Percentiles rank a stretch among this genome's conserved stretches.
Evolutionary conservation across 169 alveolate species (phyloP).

Genomic region (Gregarina niphandrodes): DNA sequence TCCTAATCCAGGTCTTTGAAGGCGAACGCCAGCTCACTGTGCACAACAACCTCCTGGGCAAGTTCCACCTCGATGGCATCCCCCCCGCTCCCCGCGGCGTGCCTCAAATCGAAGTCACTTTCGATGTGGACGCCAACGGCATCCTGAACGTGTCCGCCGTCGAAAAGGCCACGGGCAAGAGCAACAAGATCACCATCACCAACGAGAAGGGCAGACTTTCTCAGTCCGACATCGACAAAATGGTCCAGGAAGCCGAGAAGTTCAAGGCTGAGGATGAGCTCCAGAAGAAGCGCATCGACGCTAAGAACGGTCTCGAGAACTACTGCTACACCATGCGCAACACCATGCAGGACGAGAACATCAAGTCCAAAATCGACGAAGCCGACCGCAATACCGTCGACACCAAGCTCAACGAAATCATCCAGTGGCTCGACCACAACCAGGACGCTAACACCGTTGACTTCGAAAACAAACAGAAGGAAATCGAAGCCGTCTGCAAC

Average conservation of each 20-base stretch:
- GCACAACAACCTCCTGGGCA: slow-evolving; percentile 79
- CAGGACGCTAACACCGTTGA: slow-evolving; percentile 73
- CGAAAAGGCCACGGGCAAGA: slow-evolving; percentile 77
- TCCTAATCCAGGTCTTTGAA: slow-evolving; percentile 77
- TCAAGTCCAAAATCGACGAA: slow-evolving; percentile 65
- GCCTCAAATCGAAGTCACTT: slow-evolving; percentile 88
- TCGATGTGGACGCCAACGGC: slow-evolving; percentile 88
- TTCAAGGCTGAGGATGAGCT: slow-evolving; percentile 74
- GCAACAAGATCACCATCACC: slow-evolving; percentile 75
- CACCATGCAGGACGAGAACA: slow-evolving; percentile 62
- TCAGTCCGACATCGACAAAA: slow-evolving; percentile 71
- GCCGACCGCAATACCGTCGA: slow-evolving; percentile 57
- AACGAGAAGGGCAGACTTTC: slow-evolving; percentile 82
- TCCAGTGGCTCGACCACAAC: slow-evolving; percentile 75
- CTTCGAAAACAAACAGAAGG: slow-evolving; percentile 74
- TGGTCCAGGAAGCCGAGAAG: slow-evolving; percentile 86
- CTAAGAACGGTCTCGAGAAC: slow-evolving; percentile 70
- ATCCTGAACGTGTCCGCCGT: slow-evolving; percentile 77
- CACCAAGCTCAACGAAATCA: slow-evolving; percentile 55
- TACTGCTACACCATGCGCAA: slow-evolving; percentile 69
- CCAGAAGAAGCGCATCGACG: slow-evolving; percentile 58
- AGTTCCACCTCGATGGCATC: slow-evolving; percentile 82
- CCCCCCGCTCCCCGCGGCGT: slow-evolving; percentile 96
- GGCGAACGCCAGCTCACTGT: slow-evolving; percentile 96
- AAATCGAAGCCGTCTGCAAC: slow-evolving; percentile 68